Evolutionary conservation across 495 filamentous ascomycete genomes (phyloP).

Genomic region (Podospora australis): DNA sequence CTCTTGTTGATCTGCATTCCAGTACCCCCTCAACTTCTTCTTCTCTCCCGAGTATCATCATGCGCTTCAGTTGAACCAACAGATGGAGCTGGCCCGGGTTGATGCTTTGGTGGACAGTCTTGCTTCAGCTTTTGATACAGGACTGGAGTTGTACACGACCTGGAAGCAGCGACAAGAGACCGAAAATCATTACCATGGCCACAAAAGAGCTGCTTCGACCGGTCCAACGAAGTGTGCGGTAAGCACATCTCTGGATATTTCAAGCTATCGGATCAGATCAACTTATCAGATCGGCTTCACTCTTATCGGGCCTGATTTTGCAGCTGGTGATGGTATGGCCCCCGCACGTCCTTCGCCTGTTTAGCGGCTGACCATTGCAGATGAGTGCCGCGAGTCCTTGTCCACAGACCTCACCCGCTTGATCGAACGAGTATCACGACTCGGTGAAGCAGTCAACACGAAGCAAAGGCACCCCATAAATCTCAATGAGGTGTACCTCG

Average conservation of each 20-base stretch:
- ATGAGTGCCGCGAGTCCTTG: neutral
- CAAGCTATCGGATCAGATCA: conserved; percentile 26
- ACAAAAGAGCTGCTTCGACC: neutral
- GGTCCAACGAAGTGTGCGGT: conserved; percentile 22
- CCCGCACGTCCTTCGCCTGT: neutral
- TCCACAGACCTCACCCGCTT: neutral
- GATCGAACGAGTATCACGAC: neutral
- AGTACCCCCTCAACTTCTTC: too few relatives aligned
- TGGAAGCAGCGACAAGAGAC: conserved; percentile 27
- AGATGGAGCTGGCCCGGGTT: conserved; percentile 23
- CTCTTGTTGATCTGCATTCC: too few relatives aligned
- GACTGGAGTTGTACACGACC: conserved; percentile 29
- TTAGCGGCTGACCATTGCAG: neutral
- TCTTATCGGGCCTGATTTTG: conserved; percentile 31
- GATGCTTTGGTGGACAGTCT: conserved; percentile 26
- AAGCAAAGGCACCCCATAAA: conserved; percentile 17
- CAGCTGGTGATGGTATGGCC: conserved; percentile 30
- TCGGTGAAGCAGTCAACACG: conserved; percentile 13
- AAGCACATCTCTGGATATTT: conserved; percentile 29
- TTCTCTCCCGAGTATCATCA: too few relatives aligned
- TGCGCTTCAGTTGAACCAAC: too few relatives aligned
- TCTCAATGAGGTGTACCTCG: conserved; percentile 24
- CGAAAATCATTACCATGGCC: conserved; percentile 9
- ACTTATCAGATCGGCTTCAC: conserved; percentile 29
- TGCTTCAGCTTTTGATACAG: conserved; percentile 24